phyloP scores from a whole-genome alignment of 2,329 filamentous ascomycete species.

The Clonostachys chloroleuca region DNA sequence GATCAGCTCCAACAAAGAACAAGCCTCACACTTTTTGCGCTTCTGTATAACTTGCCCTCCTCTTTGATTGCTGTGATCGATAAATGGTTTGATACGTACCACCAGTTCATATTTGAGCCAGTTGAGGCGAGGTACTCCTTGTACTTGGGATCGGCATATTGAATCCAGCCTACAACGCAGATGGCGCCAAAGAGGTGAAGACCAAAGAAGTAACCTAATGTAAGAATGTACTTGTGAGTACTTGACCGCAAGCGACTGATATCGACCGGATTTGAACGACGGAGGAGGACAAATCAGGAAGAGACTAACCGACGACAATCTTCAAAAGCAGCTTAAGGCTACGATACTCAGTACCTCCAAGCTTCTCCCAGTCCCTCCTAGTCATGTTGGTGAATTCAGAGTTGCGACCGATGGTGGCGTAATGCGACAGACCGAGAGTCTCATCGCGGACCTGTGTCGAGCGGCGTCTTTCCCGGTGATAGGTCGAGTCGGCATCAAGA shows the following conservation, averaged over 20 bases:
- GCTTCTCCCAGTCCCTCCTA: constrained; percentile 30
- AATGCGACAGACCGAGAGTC: constrained; percentile 32
- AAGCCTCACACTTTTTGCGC: too few relatives aligned
- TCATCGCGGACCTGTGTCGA: constrained; percentile 9
- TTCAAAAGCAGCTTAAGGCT: constrained; percentile 42
- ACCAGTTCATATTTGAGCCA: constrained; percentile 39
- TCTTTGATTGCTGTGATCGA: too few relatives aligned
- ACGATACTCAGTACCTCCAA: constrained; percentile 48
- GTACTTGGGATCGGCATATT: constrained; percentile 32
- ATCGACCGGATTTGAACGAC: too few relatives aligned
- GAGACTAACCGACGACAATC: constrained; percentile 29
- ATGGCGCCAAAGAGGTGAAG: constrained; percentile 40
- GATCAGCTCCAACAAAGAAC: constrained; percentile 17
- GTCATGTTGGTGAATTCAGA: constrained; percentile 38
- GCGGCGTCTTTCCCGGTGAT: background rate
- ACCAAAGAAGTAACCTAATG: constrained; percentile 36
- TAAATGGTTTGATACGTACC: constrained; percentile 23
- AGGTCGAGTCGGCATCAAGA: constrained; percentile 1
- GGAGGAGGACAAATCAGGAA: too few relatives aligned
- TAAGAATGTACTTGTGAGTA: background rate
- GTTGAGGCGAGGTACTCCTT: constrained; percentile 27
- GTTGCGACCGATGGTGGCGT: constrained; percentile 38
- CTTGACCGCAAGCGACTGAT: too few relatives aligned
- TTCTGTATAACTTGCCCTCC: too few relatives aligned
- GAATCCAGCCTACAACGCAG: constrained; percentile 42